Base-by-base conservation (phyloP, 2,329 filamentous ascomycete genomes). In the Geoglossum cookeanum region DNA sequence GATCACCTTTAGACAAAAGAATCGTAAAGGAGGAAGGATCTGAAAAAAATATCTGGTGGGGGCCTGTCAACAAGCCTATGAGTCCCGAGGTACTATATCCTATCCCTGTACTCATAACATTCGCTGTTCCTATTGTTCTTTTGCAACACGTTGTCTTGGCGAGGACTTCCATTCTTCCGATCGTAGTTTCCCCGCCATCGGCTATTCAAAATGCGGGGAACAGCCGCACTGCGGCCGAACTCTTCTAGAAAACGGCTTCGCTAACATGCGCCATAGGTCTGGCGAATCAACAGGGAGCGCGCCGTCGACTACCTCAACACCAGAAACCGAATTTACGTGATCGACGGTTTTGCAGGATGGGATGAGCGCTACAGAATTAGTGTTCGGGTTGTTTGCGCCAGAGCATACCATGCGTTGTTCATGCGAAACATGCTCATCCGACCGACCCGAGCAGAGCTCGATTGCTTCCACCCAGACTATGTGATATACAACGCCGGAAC, bases 381-480 rank as follows among this genome's bases (percentile, higher is more conserved):
- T 67, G 92, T 98, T 66, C 90, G 92, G 68, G 91, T 98, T 63
- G 90, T 98, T 69, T 98, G 92, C 76, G 92, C 92, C 64, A 90
- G 92, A 70, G 92, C 92, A 73, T 98, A 98, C 80, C 92, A 98
- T 80, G 92, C 92, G 61, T 82, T 98, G 63, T 98, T 98, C 83
- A 98, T 98, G 92, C 87, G 90, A 70, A 98, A 98, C 80, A 98
- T 98, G 92, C 85, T 98, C 69, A 98, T 98, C 77, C 86, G 92
- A 65, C 92, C 92, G 62, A 78, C 83, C 56, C 81, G 80, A 62
- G 87, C 94, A 74, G 90, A 98, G 78, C 84, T 98, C 57, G 85
- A 95, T 76, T 81, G 88, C 75, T 98, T 98, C 82, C 87, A 95
- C 73, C 92, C 92, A 66, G 91, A 98, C 78, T 98, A 98, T 78